These are phyloP conservation scores for Yamadazyma friedrichii DNA, from an alignment of 1,139 yeast genomes.

Conservation along the genomic window DNA sequence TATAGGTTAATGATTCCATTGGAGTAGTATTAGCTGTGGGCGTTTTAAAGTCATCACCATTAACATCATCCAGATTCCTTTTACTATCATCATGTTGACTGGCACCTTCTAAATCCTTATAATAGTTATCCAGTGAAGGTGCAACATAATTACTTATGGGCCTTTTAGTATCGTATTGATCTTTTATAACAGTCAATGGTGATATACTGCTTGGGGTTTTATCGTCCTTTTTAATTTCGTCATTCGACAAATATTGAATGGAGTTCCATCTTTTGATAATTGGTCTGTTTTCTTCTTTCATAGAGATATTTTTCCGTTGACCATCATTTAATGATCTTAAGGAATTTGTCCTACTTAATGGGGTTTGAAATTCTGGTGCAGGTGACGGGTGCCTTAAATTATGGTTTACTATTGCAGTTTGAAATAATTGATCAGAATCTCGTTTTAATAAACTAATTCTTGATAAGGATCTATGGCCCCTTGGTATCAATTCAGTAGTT, in stretches of 20 bases:
- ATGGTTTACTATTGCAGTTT: conserved; percentile 14
- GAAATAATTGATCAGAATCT: conserved; percentile 12
- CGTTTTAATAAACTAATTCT: conserved; percentile 7
- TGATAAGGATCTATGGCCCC: conserved; percentile 15
- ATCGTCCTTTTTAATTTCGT: conserved; percentile 3
- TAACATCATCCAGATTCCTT: background rate
- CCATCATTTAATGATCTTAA: conserved; percentile 4
- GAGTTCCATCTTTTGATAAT: conserved; percentile 26
- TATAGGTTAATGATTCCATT: conserved; percentile 10
- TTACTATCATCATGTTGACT: background rate
- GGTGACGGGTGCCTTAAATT: conserved; percentile 9
- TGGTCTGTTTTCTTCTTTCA: conserved; percentile 18
- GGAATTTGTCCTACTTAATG: background rate
- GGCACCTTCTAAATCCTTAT: conserved; percentile 14
- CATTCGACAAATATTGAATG: conserved; percentile 14
- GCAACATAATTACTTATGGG: conserved; percentile 18
- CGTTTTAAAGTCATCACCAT: background rate
- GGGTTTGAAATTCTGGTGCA: conserved; percentile 4
- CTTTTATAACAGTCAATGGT: conserved; percentile 30
- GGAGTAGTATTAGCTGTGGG: conserved; percentile 7
- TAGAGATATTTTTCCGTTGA: conserved; percentile 20
- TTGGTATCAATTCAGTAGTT: conserved; percentile 1
- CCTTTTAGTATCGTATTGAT: conserved; percentile 27
- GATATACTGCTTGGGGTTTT: conserved; percentile 18
- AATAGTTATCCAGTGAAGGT: conserved; percentile 24